These are phyloP conservation scores for Neurospora terricola DNA, from an alignment of 495 filamentous ascomycete species.

Conservation along the genomic window DNA sequence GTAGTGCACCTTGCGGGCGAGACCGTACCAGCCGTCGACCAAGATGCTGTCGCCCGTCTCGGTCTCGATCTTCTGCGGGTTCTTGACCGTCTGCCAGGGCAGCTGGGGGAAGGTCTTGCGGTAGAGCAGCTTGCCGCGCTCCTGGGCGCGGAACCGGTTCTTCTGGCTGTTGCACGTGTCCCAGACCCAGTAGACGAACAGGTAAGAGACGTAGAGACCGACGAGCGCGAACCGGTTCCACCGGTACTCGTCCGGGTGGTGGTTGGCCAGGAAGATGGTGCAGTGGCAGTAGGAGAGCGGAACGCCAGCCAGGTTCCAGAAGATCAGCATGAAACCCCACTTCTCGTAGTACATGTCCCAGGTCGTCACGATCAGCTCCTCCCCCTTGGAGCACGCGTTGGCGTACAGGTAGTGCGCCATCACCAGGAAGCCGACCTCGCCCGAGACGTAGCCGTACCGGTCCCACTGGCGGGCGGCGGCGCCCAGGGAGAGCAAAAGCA, in stretches of 20 bases:
- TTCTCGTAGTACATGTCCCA: constrained; percentile 99
- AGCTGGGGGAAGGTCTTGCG: constrained; percentile 90
- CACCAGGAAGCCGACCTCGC: constrained; percentile 77
- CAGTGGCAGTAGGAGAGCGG: constrained; percentile 96
- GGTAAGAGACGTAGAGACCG: constrained; percentile 59
- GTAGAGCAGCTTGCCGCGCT: constrained; percentile 59
- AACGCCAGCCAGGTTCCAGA: constrained; percentile 97
- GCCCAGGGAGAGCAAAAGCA: constrained; percentile 68
- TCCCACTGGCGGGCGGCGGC: constrained; percentile 85
- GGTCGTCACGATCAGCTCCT: constrained; percentile 87
- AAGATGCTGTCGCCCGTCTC: constrained; percentile 71
- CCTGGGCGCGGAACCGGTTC: constrained; percentile 79
- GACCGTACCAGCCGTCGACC: constrained; percentile 86
- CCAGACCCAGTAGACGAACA: constrained; percentile 89
- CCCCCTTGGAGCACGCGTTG: constrained; percentile 92
- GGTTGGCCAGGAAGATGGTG: constrained; percentile 86
- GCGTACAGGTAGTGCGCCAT: constrained; percentile 95
- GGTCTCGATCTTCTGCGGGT: constrained; percentile 79
- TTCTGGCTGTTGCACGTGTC: constrained; percentile 89
- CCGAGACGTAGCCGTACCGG: constrained; percentile 79
- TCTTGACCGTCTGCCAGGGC: constrained; percentile 77
- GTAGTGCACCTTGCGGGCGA: constrained; percentile 93
- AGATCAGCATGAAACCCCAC: constrained; percentile 99
- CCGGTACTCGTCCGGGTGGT: constrained; percentile 70
- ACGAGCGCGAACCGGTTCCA: constrained; percentile 61